Evolutionary conservation across 106 monocot species (phyloP), one percentile per base, ranked within the genome.

Genomic region (Triglochin maritima): DNA sequence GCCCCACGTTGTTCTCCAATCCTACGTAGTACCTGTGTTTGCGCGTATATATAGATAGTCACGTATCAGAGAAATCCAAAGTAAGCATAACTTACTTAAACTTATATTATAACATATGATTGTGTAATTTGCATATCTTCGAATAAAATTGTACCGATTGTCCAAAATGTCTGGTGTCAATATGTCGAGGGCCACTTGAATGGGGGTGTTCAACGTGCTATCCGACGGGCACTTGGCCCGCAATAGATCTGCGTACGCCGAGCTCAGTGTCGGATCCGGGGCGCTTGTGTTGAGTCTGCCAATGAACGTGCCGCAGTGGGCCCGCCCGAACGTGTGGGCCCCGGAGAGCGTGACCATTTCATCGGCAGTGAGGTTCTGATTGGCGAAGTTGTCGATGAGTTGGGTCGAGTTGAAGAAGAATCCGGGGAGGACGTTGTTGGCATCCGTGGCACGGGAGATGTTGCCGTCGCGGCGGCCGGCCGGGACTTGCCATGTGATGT

Each of bases 181-280:
- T 7, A 79, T 71, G 49, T 86, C 86, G 72, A 83, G 77, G 7
- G 60, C 44, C 17, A 80, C 80, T 2, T 57, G 16, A n/a, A 42
- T 7, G 46, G 43, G 13, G 15, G 4, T 66, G 5, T 59, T 9
- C 16, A 49, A 8, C 3, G 4, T 67, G 72, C 74, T 73, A 10
- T 10, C n/a, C 46, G 65, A 49, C 4, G 83, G 80, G 69, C 86
- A 86, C 63, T 65, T 51, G 14, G n/a, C 15, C 75, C 53, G 71
- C 4, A 86, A 57, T 7, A 65, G 45, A 3, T 66, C 69, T 0
- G 73, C 77, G 62, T 80, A 86, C 3, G 57, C 46, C 2, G 80
- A 68, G 71, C 80, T 64, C 57, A 83, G 47, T 17, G 54, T 69
- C 17, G 86, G 86, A 62, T 71, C 62, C 4, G 44, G 14, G 44